Evolutionary conservation across 768 basidiomycete genomes (phyloP), one percentile per base, ranked within the genome.

Genomic region (Pleurotus ostreatus): DNA sequence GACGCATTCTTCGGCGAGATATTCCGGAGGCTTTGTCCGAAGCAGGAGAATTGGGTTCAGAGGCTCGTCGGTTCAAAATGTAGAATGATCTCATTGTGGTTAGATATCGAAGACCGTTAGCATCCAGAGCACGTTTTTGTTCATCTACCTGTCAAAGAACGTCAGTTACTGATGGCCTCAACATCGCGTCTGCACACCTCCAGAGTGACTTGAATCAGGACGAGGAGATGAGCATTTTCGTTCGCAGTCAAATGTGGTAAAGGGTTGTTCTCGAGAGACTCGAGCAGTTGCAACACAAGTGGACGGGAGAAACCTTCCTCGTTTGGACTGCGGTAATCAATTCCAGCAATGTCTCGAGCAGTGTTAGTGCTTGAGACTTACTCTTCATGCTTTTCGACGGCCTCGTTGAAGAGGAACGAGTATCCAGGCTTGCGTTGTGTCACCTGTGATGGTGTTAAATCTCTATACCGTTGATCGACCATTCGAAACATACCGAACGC

Each of bases 71-170:
- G 64, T 93, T 92, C 58, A 91, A 75, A 56, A 94, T 92, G 67
- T 91, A 89, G 66, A 94, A 95, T 3, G 92, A 90, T 6, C 93
- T 83, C 83, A 98, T 88, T 12, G 93, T 92, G 55, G 94, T 88
- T 34, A 98, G 80, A 71, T 95, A 99, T 45, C 96, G 87, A 46
- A 97, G 76, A 1, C 96, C 97, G 67, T 94, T 95, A 2, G 90
- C 74, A 70, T 99, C 96, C 22, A 98, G 74, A 0, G 95, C 85
- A n/a, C 94, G 84, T 2, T 85, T 82, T 66, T 95, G 93, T 62
- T 93, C 89, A 47, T 98, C 90, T 37, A 92, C 86, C 93, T 97
- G 56, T 56, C 7, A 59, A 43, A 43, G 37, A 46, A 30, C 4
- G 11, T 55, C 15, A 40, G 18, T 44, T 6, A 44, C 13, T 44